These are phyloP conservation scores for Leonotis leonurus DNA, from an alignment of 257 asterid genomes.

Conservation along the genomic window DNA sequence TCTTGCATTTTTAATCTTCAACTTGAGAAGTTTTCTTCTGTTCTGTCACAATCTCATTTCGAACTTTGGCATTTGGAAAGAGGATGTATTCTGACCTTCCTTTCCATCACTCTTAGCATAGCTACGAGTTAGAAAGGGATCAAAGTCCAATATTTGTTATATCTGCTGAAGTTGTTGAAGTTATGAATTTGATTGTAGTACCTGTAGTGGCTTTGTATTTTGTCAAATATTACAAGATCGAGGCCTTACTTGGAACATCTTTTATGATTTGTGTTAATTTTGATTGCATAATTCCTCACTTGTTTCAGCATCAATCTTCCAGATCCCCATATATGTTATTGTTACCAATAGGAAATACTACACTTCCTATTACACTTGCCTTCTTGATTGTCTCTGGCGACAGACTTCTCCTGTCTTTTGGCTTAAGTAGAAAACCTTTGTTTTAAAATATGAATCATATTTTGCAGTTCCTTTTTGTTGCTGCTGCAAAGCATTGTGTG, in stretches of 20 bases:
- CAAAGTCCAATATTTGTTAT: neutral
- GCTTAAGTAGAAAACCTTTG: neutral
- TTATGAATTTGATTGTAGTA: neutral
- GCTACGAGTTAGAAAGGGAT: neutral
- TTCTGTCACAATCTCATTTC: neutral
- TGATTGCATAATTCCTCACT: neutral
- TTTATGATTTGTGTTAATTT: neutral
- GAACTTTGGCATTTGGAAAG: neutral
- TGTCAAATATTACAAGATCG: neutral
- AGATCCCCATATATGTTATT: neutral
- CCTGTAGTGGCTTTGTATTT: neutral
- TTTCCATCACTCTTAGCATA: neutral
- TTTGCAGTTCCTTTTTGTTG: constrained; percentile 79
- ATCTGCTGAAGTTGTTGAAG: neutral
- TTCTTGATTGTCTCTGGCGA: neutral
- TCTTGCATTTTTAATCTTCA: neutral
- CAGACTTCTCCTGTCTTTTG: neutral
- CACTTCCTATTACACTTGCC: neutral
- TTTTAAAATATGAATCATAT: constrained; percentile 7
- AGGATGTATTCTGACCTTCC: neutral
- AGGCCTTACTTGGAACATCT: neutral
- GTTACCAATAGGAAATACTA: neutral
- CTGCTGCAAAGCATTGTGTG: constrained; percentile 83
- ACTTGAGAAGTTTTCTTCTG: neutral
- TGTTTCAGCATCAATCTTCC: neutral